A percentile compares a stretch with the other conserved stretches of the same genome.
Evolutionary conservation across 2,329 filamentous ascomycete genomes (phyloP).

Genomic region (Mycosphaerella sp.): DNA sequence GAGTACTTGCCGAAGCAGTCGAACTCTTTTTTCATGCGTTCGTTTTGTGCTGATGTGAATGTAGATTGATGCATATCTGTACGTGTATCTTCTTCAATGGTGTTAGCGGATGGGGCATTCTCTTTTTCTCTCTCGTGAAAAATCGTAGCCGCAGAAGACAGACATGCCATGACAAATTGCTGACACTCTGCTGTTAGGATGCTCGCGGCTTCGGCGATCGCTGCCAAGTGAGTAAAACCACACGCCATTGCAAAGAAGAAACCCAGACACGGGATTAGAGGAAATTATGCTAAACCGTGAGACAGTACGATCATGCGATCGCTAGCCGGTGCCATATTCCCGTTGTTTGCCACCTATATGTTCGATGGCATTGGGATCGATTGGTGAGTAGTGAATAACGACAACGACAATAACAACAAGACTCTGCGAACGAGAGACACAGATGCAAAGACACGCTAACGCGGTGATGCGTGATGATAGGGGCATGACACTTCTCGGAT

Average conservation of each 20-base stretch:
- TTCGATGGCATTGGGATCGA: constrained; percentile 43
- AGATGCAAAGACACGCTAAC: background rate
- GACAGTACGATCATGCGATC: constrained; percentile 45
- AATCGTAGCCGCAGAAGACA: background rate
- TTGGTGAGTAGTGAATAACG: constrained; percentile 31
- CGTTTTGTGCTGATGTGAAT: background rate
- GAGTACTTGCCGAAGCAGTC: background rate
- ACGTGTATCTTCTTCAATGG: background rate
- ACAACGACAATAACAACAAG: no score
- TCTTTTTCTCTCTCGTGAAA: no score
- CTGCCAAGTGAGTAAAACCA: constrained; percentile 38
- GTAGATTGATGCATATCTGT: constrained; percentile 49
- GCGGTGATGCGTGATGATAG: background rate
- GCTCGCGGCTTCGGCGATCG: constrained; percentile 48
- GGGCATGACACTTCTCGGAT: constrained; percentile 41
- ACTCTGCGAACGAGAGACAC: no score
- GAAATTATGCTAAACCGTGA: no score
- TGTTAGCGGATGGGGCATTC: background rate
- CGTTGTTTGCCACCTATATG: constrained; percentile 45
- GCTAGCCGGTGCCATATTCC: constrained; percentile 47
- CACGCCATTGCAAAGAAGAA: no score
- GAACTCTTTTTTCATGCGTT: background rate
- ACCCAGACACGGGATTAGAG: no score
- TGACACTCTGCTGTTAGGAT: constrained; percentile 30
- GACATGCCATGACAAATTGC: background rate